These are phyloP conservation scores for Plenodomus tracheiphilus DNA, from an alignment of 2,329 filamentous ascomycete genomes.

Conservation along the genomic window DNA sequence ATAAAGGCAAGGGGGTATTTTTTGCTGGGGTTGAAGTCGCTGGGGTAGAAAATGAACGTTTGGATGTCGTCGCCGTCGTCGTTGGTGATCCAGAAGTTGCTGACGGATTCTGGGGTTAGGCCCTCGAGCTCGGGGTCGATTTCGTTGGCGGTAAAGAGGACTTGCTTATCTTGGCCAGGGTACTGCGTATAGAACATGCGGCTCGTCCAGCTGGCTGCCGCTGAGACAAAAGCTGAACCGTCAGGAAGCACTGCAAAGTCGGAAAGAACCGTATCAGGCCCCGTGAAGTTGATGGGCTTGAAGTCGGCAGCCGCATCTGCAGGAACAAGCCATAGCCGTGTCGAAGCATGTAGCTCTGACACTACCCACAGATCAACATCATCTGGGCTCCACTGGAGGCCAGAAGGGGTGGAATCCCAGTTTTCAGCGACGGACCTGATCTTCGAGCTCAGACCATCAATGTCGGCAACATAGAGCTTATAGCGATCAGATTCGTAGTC, in stretches of 20 bases:
- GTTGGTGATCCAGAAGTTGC: conserved; percentile 71
- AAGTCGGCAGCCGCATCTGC: conserved; percentile 59
- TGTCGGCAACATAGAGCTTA: conserved; percentile 48
- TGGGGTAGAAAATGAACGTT: conserved; percentile 66
- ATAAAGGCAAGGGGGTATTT: conserved; percentile 78
- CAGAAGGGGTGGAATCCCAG: conserved; percentile 40
- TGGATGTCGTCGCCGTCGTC: conserved; percentile 63
- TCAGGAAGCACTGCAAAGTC: conserved; percentile 61
- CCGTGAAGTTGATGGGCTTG: conserved; percentile 49
- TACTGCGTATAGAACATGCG: conserved; percentile 37
- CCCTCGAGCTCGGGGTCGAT: conserved; percentile 68
- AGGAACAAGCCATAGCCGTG: conserved; percentile 62
- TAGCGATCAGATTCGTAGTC: conserved; percentile 78
- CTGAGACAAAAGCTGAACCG: conserved; percentile 53
- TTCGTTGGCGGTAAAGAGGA: conserved; percentile 64
- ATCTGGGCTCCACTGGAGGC: conserved; percentile 34
- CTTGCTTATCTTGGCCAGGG: conserved; percentile 37
- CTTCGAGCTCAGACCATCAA: conserved; percentile 32
- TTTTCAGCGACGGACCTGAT: conserved; percentile 35
- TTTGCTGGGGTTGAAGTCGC: conserved; percentile 67
- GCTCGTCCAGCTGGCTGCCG: conserved; percentile 36
- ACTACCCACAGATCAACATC: conserved; percentile 37
- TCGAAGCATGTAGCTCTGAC: conserved; percentile 36
- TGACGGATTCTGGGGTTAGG: conserved; percentile 63
- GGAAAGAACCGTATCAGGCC: conserved; percentile 41